Base-by-base conservation (phyloP, 169 alveolate species). In the Eimeria mitis region DNA sequence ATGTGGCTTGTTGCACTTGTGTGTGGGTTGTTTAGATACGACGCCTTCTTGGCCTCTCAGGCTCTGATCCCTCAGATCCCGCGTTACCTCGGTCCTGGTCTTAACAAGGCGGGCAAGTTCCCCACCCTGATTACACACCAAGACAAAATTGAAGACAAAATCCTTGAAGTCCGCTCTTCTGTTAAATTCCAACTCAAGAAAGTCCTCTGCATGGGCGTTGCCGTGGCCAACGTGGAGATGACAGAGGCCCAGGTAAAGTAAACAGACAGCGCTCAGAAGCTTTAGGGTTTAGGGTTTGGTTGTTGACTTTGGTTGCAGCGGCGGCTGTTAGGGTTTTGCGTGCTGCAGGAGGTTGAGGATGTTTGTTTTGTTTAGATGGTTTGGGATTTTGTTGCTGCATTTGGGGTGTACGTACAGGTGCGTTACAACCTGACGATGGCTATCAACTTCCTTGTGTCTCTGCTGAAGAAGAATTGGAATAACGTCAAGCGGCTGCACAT, bases 391-490 rank as follows among this genome's bases (percentile, higher is more conserved):
- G 9, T 40, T 19, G 42, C 5, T 40, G 47, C 44, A 7, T 47
- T 75, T 76, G 83, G 56, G 83, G 34, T 63, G 49, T 47, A 42
- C n/a, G 28, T 21, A 16, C 89, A 99, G 98, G 98, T 99, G 94
- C 99, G 99, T 97, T 99, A 99, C 96, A 99, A 99, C 98, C 97
- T 99, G 87, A 98, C 98, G 90, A 98, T 99, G 97, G 99, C 99
- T 34, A 98, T 99, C 97, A 99, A 99, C 99, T 99, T 99, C 98
- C 98, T 99, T 95, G 99, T 99, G 88, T 99, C 99, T 84, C 98
- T 99, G 91, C 98, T 99, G 97, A 99, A 99, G 98, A 99, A 99
- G 98, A 99, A 99, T 97, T 99, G 99, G 99, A 99, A 99, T 97
- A 99, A 99, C 97, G 99, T 99, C 95, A 99, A 99, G 97, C 97